Evolutionary conservation across 306 rosid genomes (phyloP).

Genomic region (Fragaria nilgerrensis): DNA sequence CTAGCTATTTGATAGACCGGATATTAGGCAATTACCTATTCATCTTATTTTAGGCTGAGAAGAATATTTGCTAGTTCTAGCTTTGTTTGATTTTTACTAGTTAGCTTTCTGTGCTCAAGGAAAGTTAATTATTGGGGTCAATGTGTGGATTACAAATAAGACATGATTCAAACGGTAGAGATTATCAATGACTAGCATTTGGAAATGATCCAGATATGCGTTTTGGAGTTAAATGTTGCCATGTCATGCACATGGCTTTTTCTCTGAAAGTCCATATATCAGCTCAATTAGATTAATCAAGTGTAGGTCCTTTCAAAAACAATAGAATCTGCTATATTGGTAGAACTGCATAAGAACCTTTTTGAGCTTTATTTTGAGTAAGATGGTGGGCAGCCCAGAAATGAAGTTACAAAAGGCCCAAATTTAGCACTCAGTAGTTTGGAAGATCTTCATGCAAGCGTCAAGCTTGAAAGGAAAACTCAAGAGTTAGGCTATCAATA

Average conservation of each 20-base stretch:
- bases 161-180: neutral
- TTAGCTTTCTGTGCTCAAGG: neutral
- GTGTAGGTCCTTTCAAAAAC: neutral
- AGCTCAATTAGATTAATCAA: neutral
- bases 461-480: neutral
- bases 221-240: neutral
- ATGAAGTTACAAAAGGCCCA: neutral
- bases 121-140: neutral
- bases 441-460: neutral
- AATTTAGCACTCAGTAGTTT: neutral
- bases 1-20: neutral
- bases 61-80: neutral
- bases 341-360: neutral
- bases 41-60: neutral
- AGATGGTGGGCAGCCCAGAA: neutral
- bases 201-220: neutral
- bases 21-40: neutral
- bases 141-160: neutral
- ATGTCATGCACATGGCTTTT: neutral
- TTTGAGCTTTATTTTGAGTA: neutral
- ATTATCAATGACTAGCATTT: neutral
- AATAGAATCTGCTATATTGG: neutral
- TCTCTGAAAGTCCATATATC: neutral
- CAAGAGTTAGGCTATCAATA: too few relatives aligned
- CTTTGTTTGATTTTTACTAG: too few relatives aligned